Evolutionary conservation across 2,329 filamentous ascomycete genomes (phyloP).

Genomic region (Aspergillus awamori): DNA sequence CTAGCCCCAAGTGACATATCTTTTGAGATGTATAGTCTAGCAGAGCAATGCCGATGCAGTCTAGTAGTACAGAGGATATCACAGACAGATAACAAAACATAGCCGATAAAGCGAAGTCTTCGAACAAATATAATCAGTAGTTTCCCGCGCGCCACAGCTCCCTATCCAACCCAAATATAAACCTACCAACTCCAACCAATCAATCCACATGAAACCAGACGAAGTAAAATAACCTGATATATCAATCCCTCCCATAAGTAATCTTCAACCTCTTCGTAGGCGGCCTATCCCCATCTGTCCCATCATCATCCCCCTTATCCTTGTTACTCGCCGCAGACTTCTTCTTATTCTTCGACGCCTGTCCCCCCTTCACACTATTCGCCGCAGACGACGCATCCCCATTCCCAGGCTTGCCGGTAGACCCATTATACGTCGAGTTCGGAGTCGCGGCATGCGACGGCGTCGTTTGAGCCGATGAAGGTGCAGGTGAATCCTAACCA

Average conservation of each 20-base stretch:
- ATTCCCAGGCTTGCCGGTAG: constrained; percentile 32
- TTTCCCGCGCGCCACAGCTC: constrained; percentile 4
- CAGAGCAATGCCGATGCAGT: constrained; percentile 2
- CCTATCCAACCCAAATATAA: constrained; percentile 5
- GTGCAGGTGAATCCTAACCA: constrained; percentile 45
- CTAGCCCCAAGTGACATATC: constrained; percentile 4
- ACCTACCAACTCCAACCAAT: constrained; percentile 4
- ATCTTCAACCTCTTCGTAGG: constrained; percentile 50
- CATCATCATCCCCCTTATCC: constrained; percentile 38
- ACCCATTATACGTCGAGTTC: constrained; percentile 40
- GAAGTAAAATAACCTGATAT: neutral
- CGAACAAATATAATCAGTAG: neutral
- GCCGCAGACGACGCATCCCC: constrained; percentile 27
- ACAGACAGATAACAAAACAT: neutral
- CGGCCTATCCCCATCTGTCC: constrained; percentile 40
- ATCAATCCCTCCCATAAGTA: constrained; percentile 47
- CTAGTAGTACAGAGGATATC: constrained; percentile 13
- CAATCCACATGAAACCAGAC: too few species aligned
- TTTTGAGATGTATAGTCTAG: neutral
- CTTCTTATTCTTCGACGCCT: constrained; percentile 47
- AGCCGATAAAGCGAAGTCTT: neutral
- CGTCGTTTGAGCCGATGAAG: constrained; percentile 50
- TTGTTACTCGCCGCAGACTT: constrained; percentile 32
- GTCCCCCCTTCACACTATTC: constrained; percentile 37
- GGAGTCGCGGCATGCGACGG: constrained; percentile 52